Evolutionary conservation across 805 yeast genomes (phyloP).

Genomic region (Pichia paraexigua): DNA sequence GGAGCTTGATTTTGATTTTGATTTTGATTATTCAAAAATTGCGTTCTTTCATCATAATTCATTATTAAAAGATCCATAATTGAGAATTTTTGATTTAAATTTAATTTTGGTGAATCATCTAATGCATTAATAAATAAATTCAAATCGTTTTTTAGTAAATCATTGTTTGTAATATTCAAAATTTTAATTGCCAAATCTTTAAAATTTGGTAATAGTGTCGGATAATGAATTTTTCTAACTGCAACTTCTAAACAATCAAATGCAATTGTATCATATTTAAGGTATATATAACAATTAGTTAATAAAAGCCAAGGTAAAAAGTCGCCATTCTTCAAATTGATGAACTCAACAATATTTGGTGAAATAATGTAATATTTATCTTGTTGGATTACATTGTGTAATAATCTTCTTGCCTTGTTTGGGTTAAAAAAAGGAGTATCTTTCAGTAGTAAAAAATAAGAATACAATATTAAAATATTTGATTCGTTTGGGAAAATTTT

Average conservation of each 20-base stretch:
- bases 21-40: neutral
- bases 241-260: conserved; percentile 51
- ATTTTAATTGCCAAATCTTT: neutral
- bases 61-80: conserved; percentile 2
- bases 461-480: conserved; percentile 39
- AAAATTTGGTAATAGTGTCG: conserved; percentile 3
- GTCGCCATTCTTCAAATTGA: conserved; percentile 30
- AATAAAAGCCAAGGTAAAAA: conserved; percentile 52
- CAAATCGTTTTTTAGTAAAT: neutral
- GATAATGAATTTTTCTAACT: conserved; percentile 4
- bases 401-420: conserved; percentile 28
- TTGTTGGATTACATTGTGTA: conserved; percentile 22
- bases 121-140: neutral
- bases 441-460: conserved; percentile 37
- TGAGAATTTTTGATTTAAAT: neutral
- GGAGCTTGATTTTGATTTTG: neutral
- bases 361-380: conserved; percentile 3
- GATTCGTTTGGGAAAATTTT: conserved; percentile 37
- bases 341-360: conserved; percentile 8
- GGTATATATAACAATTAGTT: conserved; percentile 43
- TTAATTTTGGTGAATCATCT: neutral
- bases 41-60: conserved; percentile 2
- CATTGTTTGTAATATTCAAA: neutral
- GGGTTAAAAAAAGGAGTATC: conserved; percentile 28
- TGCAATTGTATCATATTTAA: conserved; percentile 41